Evolutionary conservation across 1,284 basidiomycete genomes (phyloP).

Genomic region (Ceratobasidium sp.): DNA sequence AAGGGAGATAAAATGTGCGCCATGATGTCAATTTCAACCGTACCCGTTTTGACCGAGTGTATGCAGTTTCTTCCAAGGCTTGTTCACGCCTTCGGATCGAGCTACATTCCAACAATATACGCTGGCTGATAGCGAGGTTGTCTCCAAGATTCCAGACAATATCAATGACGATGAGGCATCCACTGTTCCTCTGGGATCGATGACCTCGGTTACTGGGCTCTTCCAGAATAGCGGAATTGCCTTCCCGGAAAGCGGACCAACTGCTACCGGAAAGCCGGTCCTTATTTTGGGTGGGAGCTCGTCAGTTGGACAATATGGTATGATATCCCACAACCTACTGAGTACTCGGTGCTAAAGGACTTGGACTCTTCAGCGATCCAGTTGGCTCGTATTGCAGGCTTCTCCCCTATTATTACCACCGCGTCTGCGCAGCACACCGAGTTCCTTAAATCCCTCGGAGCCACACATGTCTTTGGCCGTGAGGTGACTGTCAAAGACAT

Average conservation of each 20-base stretch:
- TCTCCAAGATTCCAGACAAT: constrained; percentile 14
- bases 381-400: constrained; percentile 50
- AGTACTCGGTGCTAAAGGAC: background rate
- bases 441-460: constrained; percentile 66
- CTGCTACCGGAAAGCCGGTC: constrained; percentile 29
- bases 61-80: constrained; percentile 31
- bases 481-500: constrained; percentile 54
- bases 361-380: constrained; percentile 47
- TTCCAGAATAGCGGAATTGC: constrained; percentile 41
- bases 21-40: background rate
- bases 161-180: constrained; percentile 36
- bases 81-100: constrained; percentile 20
- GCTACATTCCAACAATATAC: constrained; percentile 32
- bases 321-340: background rate
- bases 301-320: constrained; percentile 40
- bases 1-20: constrained; percentile 47
- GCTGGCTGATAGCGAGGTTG: constrained; percentile 5
- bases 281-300: constrained; percentile 46
- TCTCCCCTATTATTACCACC: constrained; percentile 56
- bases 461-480: constrained; percentile 67
- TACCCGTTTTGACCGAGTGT: background rate
- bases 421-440: constrained; percentile 63
- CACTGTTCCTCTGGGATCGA: constrained; percentile 14
- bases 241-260: constrained; percentile 14
- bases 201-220: constrained; percentile 32